Conservation (phyloP, 306 rosid species). For the Cucumis melo region DNA sequence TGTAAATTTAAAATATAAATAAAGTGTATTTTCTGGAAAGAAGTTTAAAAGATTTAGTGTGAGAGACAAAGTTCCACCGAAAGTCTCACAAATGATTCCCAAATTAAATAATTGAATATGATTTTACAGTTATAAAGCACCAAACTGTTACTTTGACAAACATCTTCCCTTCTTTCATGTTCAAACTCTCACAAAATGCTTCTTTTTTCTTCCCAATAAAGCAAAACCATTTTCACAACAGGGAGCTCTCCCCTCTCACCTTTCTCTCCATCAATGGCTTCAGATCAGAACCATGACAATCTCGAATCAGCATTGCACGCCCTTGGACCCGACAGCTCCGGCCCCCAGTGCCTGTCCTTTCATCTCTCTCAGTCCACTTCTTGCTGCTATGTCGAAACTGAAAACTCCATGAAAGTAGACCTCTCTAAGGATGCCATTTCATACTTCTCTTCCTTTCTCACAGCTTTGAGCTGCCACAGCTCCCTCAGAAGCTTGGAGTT, state of each 20-base stretch:
- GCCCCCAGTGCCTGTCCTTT: constrained; percentile 60
- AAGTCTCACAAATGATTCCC: neutral
- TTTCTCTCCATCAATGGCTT: constrained; percentile 34
- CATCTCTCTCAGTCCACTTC: constrained; percentile 67
- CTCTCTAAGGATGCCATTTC: constrained; percentile 37
- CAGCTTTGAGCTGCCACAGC: constrained; percentile 27
- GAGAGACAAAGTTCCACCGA: neutral
- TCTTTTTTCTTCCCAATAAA: constrained; percentile 7
- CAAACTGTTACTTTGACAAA: neutral
- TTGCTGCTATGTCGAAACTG: constrained; percentile 56
- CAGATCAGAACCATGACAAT: constrained; percentile 40
- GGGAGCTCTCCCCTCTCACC: constrained; percentile 4
- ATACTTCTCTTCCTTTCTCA: constrained; percentile 38
- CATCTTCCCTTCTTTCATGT: neutral
- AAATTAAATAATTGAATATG: neutral
- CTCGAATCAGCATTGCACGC: constrained; percentile 47
- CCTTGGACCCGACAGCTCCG: constrained; percentile 32
- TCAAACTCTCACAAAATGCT: neutral
- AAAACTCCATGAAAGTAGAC: constrained; percentile 59
- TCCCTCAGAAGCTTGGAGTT: constrained; percentile 72
- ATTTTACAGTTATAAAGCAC: neutral
- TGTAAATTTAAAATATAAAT: too few species aligned
- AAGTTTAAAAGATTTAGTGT: neutral
- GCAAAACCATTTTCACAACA: constrained; percentile 1
- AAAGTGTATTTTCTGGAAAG: neutral